phyloP scores from a whole-genome alignment of 176 grass and related monocot species.

The Rhynchospora breviuscula region DNA sequence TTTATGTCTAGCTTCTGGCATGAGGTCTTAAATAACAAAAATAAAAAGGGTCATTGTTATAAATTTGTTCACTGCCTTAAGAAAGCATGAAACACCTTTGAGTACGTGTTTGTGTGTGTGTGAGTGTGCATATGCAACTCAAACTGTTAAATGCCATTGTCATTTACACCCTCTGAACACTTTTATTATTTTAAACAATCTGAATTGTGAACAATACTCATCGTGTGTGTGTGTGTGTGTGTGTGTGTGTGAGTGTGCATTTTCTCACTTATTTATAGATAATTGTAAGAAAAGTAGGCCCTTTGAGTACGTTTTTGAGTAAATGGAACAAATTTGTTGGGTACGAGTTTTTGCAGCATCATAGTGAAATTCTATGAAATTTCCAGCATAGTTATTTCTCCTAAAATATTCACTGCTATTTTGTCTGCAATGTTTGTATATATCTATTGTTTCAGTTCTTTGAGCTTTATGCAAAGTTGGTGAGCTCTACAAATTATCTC shows the following conservation, averaged over 20 bases:
- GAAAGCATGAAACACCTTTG: background rate
- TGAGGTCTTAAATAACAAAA: background rate
- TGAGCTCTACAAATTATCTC: conserved; percentile 89
- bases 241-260: background rate
- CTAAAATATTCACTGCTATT: background rate
- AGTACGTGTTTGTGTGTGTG: too few relatives aligned
- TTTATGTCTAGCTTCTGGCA: background rate
- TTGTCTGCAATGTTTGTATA: background rate
- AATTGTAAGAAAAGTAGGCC: too few relatives aligned
- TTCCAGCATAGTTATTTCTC: background rate
- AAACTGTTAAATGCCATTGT: background rate
- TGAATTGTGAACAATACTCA: background rate
- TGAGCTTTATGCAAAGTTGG: conserved; percentile 75
- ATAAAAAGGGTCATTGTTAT: background rate
- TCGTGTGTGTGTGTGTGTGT: too few relatives aligned
- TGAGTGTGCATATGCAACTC: background rate
- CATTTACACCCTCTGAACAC: background rate
- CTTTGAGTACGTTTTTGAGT: background rate
- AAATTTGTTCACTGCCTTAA: background rate
- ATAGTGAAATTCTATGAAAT: background rate
- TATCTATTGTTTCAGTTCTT: conserved; percentile 72
- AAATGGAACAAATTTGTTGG: background rate
- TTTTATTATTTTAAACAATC: background rate
- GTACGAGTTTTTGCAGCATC: background rate
- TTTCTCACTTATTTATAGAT: background rate